Evolutionary conservation across 1,284 basidiomycete species (phyloP).

Genomic region (Marasmius tenuissimus): DNA sequence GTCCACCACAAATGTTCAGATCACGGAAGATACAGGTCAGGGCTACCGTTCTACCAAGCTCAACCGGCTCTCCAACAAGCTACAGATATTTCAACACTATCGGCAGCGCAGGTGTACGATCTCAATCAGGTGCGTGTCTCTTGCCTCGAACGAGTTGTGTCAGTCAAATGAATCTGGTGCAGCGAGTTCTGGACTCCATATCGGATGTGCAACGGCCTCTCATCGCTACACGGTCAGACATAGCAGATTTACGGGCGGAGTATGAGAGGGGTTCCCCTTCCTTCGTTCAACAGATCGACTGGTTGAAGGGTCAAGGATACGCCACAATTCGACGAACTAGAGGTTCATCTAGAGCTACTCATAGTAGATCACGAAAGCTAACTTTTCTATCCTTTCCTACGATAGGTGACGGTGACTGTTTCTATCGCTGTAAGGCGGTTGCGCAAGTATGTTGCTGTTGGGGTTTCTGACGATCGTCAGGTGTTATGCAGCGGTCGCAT

Average conservation of each 20-base stretch:
- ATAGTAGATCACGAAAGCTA: constrained; percentile 17
- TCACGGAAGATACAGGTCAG: constrained; percentile 14
- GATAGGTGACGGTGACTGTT: constrained; percentile 77
- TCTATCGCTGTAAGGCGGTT: constrained; percentile 64
- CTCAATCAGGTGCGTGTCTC: constrained; percentile 11
- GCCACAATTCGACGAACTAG: constrained; percentile 63
- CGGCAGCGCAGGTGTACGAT: constrained; percentile 16
- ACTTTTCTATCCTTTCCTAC: constrained; percentile 6
- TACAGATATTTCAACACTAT: constrained; percentile 14
- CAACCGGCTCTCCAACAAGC: background rate
- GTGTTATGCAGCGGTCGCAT: constrained; percentile 55
- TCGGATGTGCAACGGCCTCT: constrained; percentile 47
- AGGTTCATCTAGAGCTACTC: constrained; percentile 45
- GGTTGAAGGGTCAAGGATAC: constrained; percentile 56
- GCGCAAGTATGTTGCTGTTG: constrained; percentile 2
- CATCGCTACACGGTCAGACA: constrained; percentile 47
- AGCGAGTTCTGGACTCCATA: constrained; percentile 52
- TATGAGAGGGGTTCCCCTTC: constrained; percentile 58
- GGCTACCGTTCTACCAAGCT: background rate
- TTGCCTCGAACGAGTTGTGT: background rate
- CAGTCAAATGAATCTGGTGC: background rate
- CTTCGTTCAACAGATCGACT: constrained; percentile 72
- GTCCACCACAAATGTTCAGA: background rate
- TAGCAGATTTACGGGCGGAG: constrained; percentile 57
- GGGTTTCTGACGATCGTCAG: constrained; percentile 30